Evolutionary conservation across 2,329 filamentous ascomycete species (phyloP), one percentile per base, ranked within the genome.

Genomic region (Aspergillus oerlinghausenensis): DNA sequence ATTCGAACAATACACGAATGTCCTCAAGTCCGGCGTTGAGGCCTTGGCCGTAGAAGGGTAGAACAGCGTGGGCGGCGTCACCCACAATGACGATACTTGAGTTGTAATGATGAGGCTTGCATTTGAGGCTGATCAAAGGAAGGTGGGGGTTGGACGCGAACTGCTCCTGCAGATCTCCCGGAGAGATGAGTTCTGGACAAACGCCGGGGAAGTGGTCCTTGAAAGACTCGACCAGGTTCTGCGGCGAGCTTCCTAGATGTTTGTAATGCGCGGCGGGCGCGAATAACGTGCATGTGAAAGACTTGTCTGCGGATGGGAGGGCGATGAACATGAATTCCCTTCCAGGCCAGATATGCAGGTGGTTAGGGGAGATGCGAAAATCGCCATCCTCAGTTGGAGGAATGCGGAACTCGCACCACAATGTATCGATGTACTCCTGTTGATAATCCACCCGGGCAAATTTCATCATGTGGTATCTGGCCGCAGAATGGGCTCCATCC

Each of bases 251-350:
- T 66, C 92, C 88, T 1, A 99, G 82, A 1, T 79, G 72, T 3
- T 80, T 76, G 70, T 91, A 96, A 55, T 89, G 81, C 2, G 79
- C 74, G 40, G 87, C 84, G 0, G 92, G 89, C 42, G 95, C 83
- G 73, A 99, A 99, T 3, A 99, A 82, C 0, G 95, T 99, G 73
- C 92, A 96, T 0, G 92, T 97, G 71, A 99, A 99, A 2, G 90
- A 89, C 55, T 90, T 92, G 70, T 97, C 92, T 74, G 90, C 72
- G n/a, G 80, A 81, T 0, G 94, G 93, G 47, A 99, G 92, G 19
- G 94, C 95, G 68, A 99, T 99, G 76, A 99, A 99, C 95, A 99
- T 97, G 67, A 94, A 93, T 45, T 92, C 86, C 65, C 87, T 87
- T 32, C 90, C 92, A 0, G 94, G 94, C 94, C 94, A 99, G 70